Evolutionary conservation across 1,284 basidiomycete genomes (phyloP).

Genomic region (Trichosporon ovoides): DNA sequence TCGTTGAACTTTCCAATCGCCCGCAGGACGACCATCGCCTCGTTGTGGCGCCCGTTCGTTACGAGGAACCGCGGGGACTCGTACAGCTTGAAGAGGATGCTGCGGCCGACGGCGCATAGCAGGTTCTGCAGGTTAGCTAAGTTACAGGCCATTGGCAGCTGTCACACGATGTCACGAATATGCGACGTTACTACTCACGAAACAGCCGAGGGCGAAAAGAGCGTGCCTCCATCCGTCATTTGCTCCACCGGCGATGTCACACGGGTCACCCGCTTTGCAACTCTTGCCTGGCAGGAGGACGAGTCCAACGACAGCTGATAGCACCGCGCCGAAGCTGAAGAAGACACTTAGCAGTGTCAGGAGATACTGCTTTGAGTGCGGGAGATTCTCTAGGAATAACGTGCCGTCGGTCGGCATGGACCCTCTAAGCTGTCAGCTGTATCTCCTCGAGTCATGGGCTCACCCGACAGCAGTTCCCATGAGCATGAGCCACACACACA

Average conservation of each 20-base stretch:
- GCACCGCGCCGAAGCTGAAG: conserved; percentile 83
- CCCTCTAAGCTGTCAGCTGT: conserved; percentile 43
- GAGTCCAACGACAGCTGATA: conserved; percentile 72
- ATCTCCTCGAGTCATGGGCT: too few relatives aligned
- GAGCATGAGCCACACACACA: conserved; percentile 77
- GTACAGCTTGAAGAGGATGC: conserved; percentile 81
- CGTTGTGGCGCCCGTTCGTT: conserved; percentile 69
- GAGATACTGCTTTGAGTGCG: conserved; percentile 84
- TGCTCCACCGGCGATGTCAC: conserved; percentile 56
- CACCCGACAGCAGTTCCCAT: conserved; percentile 76
- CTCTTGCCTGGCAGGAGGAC: conserved; percentile 72
- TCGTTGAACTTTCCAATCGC: conserved; percentile 82
- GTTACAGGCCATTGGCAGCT: not conserved
- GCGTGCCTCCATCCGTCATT: conserved; percentile 86
- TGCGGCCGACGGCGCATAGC: conserved; percentile 75
- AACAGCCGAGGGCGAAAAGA: conserved; percentile 63
- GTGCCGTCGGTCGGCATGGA: conserved; percentile 98
- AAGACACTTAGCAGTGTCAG: conserved; percentile 91
- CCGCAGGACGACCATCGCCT: conserved; percentile 73
- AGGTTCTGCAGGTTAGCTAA: conserved; percentile 60
- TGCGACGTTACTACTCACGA: conserved; percentile 53
- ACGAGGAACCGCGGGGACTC: conserved; percentile 91
- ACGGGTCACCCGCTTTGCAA: conserved; percentile 52
- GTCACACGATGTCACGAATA: not conserved
- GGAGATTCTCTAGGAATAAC: conserved; percentile 88